Percentiles rank a stretch among this genome's conserved stretches.
phyloP scores from a whole-genome alignment of 768 basidiomycete genomes.

The Trametes cubensis region DNA sequence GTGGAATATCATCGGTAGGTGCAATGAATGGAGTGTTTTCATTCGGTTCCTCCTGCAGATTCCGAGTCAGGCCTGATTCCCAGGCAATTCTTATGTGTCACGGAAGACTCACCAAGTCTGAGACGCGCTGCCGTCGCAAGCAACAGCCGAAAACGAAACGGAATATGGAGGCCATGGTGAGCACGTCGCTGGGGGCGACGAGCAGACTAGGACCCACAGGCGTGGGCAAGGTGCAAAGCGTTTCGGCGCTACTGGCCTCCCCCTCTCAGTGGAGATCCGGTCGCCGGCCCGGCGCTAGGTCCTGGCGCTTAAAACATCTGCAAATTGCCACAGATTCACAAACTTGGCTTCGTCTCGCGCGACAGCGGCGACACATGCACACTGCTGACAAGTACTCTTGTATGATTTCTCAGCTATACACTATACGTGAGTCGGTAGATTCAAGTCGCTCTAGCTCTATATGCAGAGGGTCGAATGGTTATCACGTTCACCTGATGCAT shows the following conservation, averaged over 20 bases:
- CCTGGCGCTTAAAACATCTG: no score
- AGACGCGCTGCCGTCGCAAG: conserved; percentile 19
- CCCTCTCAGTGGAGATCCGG: conserved; percentile 1
- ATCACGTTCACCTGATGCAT: no score
- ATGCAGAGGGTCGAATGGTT: no score
- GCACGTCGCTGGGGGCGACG: conserved; percentile 17
- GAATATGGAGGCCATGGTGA: conserved; percentile 31
- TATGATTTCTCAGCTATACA: no score
- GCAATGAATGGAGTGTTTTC: conserved; percentile 39
- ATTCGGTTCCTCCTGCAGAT: conserved; percentile 31
- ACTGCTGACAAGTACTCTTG: no score
- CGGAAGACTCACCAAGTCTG: conserved; percentile 7
- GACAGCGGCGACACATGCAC: no score
- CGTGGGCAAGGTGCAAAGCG: conserved; percentile 17
- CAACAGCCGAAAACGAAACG: conserved; percentile 30
- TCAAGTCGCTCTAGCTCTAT: no score
- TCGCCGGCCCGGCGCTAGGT: not conserved
- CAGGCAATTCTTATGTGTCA: not conserved
- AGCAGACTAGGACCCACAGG: conserved; percentile 6
- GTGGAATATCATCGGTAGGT: conserved; percentile 30
- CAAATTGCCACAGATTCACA: no score
- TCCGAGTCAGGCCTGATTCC: not conserved
- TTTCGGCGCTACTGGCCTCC: conserved; percentile 15
- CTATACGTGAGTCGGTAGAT: no score
- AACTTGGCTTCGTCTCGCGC: no score